A percentile compares a stretch with the other conserved stretches of the same genome.
These are phyloP conservation scores for Amphirosellinia nigrospora DNA, from an alignment of 495 filamentous ascomycete genomes.

Conservation along the genomic window DNA sequence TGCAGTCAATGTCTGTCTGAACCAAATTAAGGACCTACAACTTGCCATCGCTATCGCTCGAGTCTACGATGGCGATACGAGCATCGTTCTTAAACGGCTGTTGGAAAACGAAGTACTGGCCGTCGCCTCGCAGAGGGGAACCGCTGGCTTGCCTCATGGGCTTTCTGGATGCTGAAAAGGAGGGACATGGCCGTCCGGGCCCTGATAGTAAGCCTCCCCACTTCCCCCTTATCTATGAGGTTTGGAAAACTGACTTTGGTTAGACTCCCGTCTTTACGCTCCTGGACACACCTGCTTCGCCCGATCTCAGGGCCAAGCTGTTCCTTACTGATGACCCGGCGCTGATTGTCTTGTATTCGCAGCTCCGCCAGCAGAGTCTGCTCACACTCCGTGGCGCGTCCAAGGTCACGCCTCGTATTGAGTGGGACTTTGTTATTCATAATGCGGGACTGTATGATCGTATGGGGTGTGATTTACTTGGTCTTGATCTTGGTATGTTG, in stretches of 20 bases:
- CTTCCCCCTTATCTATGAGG: no score
- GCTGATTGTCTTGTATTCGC: slow-evolving; percentile 82
- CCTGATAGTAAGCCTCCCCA: slow-evolving; percentile 62
- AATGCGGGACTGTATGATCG: slow-evolving; percentile 88
- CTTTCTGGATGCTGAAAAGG: slow-evolving; percentile 88
- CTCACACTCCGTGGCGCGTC: slow-evolving; percentile 85
- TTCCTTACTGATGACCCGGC: slow-evolving; percentile 92
- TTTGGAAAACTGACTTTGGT: slow-evolving; percentile 28
- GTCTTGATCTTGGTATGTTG: slow-evolving; percentile 71
- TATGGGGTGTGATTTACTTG: slow-evolving; percentile 96
- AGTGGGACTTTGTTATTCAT: slow-evolving; percentile 90
- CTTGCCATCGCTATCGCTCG: slow-evolving; percentile 90
- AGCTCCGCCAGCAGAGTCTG: slow-evolving; percentile 82
- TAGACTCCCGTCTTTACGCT: slow-evolving; percentile 80
- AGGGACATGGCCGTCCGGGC: slow-evolving; percentile 85
- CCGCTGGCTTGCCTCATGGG: slow-evolving; percentile 95
- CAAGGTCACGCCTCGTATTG: slow-evolving; percentile 76
- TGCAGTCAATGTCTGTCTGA: slow-evolving; percentile 82
- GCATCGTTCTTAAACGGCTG: slow-evolving; percentile 73
- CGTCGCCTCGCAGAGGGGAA: slow-evolving; percentile 82
- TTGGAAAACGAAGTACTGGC: slow-evolving; percentile 81
- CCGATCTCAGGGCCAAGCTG: slow-evolving; percentile 70
- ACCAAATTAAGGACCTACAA: slow-evolving; percentile 84
- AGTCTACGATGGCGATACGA: slow-evolving; percentile 86
- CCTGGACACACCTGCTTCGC: slow-evolving; percentile 63